Conservation (phyloP, 2,329 filamentous ascomycete genomes). For the Aspergillus persii region DNA sequence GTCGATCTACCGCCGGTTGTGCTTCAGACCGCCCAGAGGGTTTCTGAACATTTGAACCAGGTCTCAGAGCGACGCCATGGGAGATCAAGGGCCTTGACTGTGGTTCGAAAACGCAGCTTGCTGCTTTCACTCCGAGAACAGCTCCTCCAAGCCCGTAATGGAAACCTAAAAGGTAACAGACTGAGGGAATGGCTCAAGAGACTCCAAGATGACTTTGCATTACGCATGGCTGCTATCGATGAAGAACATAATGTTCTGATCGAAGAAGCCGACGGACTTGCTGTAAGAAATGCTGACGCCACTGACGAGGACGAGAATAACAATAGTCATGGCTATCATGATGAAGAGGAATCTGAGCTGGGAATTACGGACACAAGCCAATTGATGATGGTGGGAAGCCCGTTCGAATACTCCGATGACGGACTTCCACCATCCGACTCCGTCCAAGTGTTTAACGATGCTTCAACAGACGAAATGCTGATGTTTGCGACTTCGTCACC, state of each 20-base stretch:
- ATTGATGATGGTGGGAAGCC: not conserved
- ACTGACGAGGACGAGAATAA: not conserved
- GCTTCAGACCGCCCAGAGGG: conserved; percentile 64
- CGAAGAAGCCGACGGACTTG: conserved; percentile 7
- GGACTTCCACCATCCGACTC: not conserved
- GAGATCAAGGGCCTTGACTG: conserved; percentile 56
- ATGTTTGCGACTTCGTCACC: not conserved
- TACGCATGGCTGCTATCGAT: conserved; percentile 67
- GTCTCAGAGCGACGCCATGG: conserved; percentile 59
- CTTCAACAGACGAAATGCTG: not conserved
- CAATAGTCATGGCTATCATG: not conserved
- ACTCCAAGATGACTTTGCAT: conserved; percentile 72
- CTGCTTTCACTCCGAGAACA: conserved; percentile 71
- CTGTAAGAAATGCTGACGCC: not conserved
- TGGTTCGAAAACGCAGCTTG: conserved; percentile 67
- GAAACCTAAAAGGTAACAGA: conserved; percentile 62
- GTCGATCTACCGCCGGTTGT: conserved; percentile 69
- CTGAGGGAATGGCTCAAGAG: conserved; percentile 63
- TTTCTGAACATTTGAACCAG: conserved; percentile 62
- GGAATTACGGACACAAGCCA: not conserved
- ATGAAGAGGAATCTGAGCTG: not conserved
- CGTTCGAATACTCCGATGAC: not conserved
- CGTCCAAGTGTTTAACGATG: not conserved
- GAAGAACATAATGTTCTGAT: conserved; percentile 23
- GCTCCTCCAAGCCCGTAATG: conserved; percentile 64